Evolutionary conservation across 352 stramenopile genomes (phyloP).

Genomic region (Globisporangium viniferum): DNA sequence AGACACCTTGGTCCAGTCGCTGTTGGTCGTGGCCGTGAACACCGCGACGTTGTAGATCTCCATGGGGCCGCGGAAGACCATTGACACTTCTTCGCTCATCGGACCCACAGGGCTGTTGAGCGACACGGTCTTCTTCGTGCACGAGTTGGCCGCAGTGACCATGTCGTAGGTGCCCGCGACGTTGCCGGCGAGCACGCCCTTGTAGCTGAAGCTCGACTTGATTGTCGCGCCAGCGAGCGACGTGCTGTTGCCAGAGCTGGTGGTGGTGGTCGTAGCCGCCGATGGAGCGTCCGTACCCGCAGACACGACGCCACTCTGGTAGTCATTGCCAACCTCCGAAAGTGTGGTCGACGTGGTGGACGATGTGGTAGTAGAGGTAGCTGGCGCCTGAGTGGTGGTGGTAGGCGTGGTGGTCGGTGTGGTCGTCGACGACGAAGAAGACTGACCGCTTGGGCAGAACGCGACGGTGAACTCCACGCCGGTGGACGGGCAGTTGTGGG

Average conservation of each 20-base stretch:
- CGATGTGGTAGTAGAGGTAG: conserved; percentile 2
- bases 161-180: conserved; percentile 41
- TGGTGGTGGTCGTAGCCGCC: not conserved
- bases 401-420: conserved; percentile 15
- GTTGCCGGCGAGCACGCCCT: conserved; percentile 32
- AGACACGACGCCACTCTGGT: conserved; percentile 15
- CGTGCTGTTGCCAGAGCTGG: conserved; percentile 11
- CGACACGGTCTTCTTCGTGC: conserved; percentile 31
- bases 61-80: conserved; percentile 60
- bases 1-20: conserved; percentile 45
- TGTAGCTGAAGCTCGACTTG: conserved; percentile 49
- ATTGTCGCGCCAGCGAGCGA: conserved; percentile 41
- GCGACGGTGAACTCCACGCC: conserved; percentile 33
- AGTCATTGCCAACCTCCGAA: conserved; percentile 20
- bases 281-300: conserved; percentile 1
- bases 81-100: conserved; percentile 48
- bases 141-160: conserved; percentile 33
- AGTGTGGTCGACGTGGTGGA: conserved; percentile 11
- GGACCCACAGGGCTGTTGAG: conserved; percentile 38
- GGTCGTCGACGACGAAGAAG: conserved; percentile 15
- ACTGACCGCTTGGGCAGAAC: conserved; percentile 37
- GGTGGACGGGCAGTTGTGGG: conserved; percentile 40
- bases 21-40: conserved; percentile 26
- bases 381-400: conserved; percentile 7
- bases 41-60: conserved; percentile 62